Base-by-base conservation (phyloP, 148 eudicot species). In the Rhododendron ferrugineum region DNA sequence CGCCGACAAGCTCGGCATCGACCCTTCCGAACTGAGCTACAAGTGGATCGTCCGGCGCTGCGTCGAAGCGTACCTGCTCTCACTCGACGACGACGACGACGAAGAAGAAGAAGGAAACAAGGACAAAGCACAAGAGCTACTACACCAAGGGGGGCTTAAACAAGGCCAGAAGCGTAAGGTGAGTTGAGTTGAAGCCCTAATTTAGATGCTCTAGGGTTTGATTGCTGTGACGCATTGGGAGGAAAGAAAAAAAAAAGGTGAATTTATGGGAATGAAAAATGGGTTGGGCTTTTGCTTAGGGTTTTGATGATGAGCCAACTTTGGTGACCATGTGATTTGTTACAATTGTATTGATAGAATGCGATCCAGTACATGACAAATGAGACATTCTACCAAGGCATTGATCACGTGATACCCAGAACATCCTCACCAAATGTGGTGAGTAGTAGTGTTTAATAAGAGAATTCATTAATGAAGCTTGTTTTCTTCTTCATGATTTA, bases 41-140 rank as follows among this genome's bases (percentile, higher is more conserved):
- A 90, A 90, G 72, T 77, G 89, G 36, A 81, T 89, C 52, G 83
- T 89, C 58, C 84, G 92, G 1, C 87, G 85, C 16, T 50, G 80
- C 20, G 44, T 90, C 26, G 92, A 90, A 34, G 82, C 88, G 6
- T 90, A 86, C 72, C 79, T 90, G 20, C 89, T 87, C 6, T 79
- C 90, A 15, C 40, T 80, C 58, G 50, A 66, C 30, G 83, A 56
- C 58, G 50, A 66, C 30, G 83, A 56, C 23, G 70, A 80, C 13
- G 73, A 66, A 7, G 83, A 81, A 20, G 74, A 11, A 30, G 34
- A 58, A 58, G 64, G 64, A 58, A 58, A 58, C 50, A 78, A 46
- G 15, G 60, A 11, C 32, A 11, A 66, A 66, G 4, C 1, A 54
- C 60, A 20, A 13, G 74, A 81, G 30, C 56, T 22, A 9, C 81